Evolutionary conservation across 345 rosid genomes (phyloP), one percentile per base, ranked within the genome.

Genomic region (Eucalyptus curtisii): DNA sequence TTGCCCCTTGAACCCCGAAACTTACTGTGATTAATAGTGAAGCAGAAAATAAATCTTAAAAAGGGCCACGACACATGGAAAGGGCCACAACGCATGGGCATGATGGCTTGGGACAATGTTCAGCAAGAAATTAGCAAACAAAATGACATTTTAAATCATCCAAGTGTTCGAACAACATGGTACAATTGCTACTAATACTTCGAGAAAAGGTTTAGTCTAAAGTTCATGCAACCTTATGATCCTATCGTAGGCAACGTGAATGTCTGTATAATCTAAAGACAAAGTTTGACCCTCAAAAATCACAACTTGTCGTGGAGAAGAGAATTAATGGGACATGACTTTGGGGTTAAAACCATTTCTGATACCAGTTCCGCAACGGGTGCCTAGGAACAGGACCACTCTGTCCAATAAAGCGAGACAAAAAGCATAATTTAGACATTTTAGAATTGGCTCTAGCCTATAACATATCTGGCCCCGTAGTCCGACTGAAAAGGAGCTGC

Each of bases 351-450:
- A 6, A 30, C 17, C 17, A 64, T 64, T n/a, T n/a, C 5, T 15
- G 3, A 11, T n/a, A n/a, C 76, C 11, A 66, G 15, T n/a, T 66
- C 20, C 1, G 0, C 10, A n/a, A n/a, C 2, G 2, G 20, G 2
- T 66, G 76, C 40, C 22, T 15, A 2, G 37, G 4, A n/a, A 7
- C 33, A 3, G 33, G 68, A 61, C 33, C 33, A 57, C 14, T 30
- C 22, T n/a, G 11, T 66, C 76, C 37, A n/a, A 64, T 64, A n/a
- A n/a, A 66, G 76, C 10, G 6, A 15, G 9, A 66, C 8, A n/a
- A n/a, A 66, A 31, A 31, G 40, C 40, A 15, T n/a, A n/a, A 31
- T 14, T 66, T 61, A 13, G 19, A 66, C 20, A 64, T 64, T n/a
- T 64, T 31, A 66, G 20, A 66, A 66, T 31, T 66, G 40, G 40